Percentiles rank a stretch among this genome's conserved stretches.
Evolutionary conservation across 2,329 filamentous ascomycete genomes (phyloP).

Genomic region (Aureobasidium melanogenum): DNA sequence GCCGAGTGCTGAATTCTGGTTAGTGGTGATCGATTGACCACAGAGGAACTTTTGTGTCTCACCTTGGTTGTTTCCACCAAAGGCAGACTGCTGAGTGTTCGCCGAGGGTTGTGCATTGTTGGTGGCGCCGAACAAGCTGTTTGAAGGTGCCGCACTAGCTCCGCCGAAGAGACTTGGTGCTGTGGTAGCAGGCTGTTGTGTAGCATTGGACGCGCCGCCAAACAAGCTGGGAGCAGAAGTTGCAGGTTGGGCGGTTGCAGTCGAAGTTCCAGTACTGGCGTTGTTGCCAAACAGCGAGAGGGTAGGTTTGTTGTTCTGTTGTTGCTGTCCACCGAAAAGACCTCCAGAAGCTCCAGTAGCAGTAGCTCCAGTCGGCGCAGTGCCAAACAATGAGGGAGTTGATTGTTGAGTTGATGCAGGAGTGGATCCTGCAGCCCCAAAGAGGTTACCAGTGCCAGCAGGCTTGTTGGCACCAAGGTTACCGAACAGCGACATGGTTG

Average conservation of each 20-base stretch:
- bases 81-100: background rate
- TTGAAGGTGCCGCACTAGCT: background rate
- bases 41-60: background rate
- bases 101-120: background rate
- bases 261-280: background rate
- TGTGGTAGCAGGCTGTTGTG: slow-evolving; percentile 9
- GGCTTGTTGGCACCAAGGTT: slow-evolving; percentile 10
- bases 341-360: background rate
- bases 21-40: background rate
- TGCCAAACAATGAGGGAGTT: slow-evolving; percentile 12
- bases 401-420: background rate
- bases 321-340: background rate
- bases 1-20: background rate
- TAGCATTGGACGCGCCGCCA: slow-evolving; percentile 1
- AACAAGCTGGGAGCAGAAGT: background rate
- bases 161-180: slow-evolving; percentile 7
- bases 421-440: slow-evolving; percentile 1
- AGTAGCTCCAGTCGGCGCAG: background rate
- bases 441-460: background rate
- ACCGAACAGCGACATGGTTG: slow-evolving; percentile 11
- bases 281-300: background rate
- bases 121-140: slow-evolving; percentile 1
- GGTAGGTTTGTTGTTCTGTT: background rate
- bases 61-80: slow-evolving; percentile 6
- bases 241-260: background rate